Evolutionary conservation across 495 filamentous ascomycete genomes (phyloP).

Genomic region (Ramalina peruviana): DNA sequence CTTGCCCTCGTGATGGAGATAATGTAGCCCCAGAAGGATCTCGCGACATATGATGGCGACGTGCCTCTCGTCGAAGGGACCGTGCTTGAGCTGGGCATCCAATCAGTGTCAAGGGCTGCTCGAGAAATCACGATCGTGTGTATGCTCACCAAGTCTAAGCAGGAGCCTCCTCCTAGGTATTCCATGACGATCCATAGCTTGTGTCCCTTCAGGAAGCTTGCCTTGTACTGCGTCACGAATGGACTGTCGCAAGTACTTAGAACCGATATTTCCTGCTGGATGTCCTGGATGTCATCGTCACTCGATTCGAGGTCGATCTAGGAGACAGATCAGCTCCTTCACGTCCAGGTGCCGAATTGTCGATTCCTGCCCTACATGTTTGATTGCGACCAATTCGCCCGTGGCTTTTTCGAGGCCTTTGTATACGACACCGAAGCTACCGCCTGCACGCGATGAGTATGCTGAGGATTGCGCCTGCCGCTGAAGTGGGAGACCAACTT

Average conservation of each 20-base stretch:
- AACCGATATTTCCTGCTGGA: slow-evolving; percentile 93
- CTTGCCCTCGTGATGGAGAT: slow-evolving; percentile 88
- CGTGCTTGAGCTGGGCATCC: slow-evolving; percentile 69
- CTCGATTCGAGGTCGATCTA: slow-evolving; percentile 97
- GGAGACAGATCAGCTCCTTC: neutral
- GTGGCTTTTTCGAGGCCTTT: slow-evolving; percentile 80
- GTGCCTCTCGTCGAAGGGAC: slow-evolving; percentile 73
- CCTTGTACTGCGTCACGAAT: slow-evolving; percentile 92
- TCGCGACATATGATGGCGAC: slow-evolving; percentile 92
- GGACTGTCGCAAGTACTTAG: slow-evolving; percentile 86
- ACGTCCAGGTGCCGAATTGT: slow-evolving; percentile 7
- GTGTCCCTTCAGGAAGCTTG: slow-evolving; percentile 82
- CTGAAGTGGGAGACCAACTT: slow-evolving; percentile 41
- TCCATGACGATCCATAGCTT: slow-evolving; percentile 99
- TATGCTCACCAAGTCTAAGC: slow-evolving; percentile 64
- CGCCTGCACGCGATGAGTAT: slow-evolving; percentile 39
- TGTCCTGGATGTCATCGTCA: slow-evolving; percentile 95
- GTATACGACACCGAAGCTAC: slow-evolving; percentile 93
- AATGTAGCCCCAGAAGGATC: slow-evolving; percentile 78
- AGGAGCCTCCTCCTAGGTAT: slow-evolving; percentile 85
- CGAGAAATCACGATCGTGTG: neutral
- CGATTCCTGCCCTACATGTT: slow-evolving; percentile 45
- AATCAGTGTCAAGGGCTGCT: too few relatives aligned
- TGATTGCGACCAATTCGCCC: slow-evolving; percentile 82
- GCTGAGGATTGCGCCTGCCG: slow-evolving; percentile 8